Percentiles rank a stretch among this genome's conserved stretches.
Conservation (phyloP, 306 rosid genomes). For the Fragaria ananassa region DNA sequence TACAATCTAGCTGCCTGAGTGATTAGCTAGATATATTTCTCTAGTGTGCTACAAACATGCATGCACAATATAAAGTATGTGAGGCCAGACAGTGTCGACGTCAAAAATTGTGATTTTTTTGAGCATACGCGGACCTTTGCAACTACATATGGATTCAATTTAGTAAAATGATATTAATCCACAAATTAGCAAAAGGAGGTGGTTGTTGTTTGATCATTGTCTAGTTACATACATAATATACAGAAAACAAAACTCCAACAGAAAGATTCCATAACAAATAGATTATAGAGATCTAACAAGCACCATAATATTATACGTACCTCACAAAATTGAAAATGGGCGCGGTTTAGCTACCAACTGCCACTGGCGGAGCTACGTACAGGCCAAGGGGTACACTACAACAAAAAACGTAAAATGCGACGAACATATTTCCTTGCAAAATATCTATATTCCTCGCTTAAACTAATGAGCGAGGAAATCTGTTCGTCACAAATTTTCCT, state of each 20-base stretch:
- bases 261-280: not conserved
- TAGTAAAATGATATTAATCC: not conserved
- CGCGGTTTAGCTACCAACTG: not conserved
- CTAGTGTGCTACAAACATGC: not conserved
- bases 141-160: not conserved
- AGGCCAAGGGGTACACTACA: too few species aligned
- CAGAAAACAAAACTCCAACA: not conserved
- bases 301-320: not conserved
- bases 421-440: too few species aligned
- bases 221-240: not conserved
- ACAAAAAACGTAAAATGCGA: too few species aligned
- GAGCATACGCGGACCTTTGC: not conserved
- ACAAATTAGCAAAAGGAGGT: not conserved
- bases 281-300: not conserved
- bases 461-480: too few species aligned
- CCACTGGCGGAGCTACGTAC: too few species aligned
- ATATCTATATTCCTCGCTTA: too few species aligned
- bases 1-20: not conserved
- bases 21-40: not conserved
- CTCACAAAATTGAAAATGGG: not conserved
- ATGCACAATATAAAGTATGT: not conserved
- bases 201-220: slow-evolving; percentile 8
- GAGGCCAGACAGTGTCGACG: not conserved
- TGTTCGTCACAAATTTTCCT: too few species aligned
- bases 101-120: not conserved